These are phyloP conservation scores for Phytopythium boreale DNA, from an alignment of 352 stramenopile genomes.

Conservation along the genomic window DNA sequence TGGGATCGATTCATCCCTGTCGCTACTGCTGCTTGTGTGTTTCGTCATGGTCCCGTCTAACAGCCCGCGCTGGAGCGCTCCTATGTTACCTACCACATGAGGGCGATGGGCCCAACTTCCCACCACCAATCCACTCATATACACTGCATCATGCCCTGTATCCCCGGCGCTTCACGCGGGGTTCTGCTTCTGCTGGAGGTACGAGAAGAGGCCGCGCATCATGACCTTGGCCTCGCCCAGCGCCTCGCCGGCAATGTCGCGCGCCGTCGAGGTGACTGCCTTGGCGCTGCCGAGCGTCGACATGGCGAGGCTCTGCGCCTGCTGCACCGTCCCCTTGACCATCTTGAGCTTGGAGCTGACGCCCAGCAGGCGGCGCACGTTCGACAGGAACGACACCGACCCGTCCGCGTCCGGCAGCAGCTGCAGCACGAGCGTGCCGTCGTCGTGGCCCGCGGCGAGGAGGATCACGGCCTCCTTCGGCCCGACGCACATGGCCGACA, in stretches of 20 bases:
- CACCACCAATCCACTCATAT: no score
- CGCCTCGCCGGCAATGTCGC: slow-evolving; percentile 83
- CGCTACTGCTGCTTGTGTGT: no score
- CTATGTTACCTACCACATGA: no score
- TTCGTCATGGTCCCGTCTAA: no score
- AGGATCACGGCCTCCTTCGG: slow-evolving; percentile 79
- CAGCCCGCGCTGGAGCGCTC: no score
- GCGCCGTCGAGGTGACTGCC: slow-evolving; percentile 75
- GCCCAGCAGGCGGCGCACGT: slow-evolving; percentile 66
- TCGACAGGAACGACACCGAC: slow-evolving; percentile 70
- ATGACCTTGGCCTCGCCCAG: slow-evolving; percentile 83
- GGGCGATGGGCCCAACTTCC: no score
- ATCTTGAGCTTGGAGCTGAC: slow-evolving; percentile 84
- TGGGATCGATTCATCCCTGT: no score
- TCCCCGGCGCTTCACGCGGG: not conserved
- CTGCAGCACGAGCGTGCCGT: slow-evolving; percentile 76
- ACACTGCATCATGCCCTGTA: no score
- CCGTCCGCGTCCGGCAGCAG: slow-evolving; percentile 79
- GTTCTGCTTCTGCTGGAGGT: slow-evolving; percentile 41
- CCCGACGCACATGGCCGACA: slow-evolving; percentile 64
- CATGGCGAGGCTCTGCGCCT: slow-evolving; percentile 82
- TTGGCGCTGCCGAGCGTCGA: slow-evolving; percentile 81
- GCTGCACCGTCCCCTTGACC: slow-evolving; percentile 84
- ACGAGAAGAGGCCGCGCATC: slow-evolving; percentile 70
- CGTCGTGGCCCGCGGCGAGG: slow-evolving; percentile 55